These are phyloP conservation scores for Pichia norvegensis DNA, from an alignment of 1,139 yeast genomes.

Conservation along the genomic window DNA sequence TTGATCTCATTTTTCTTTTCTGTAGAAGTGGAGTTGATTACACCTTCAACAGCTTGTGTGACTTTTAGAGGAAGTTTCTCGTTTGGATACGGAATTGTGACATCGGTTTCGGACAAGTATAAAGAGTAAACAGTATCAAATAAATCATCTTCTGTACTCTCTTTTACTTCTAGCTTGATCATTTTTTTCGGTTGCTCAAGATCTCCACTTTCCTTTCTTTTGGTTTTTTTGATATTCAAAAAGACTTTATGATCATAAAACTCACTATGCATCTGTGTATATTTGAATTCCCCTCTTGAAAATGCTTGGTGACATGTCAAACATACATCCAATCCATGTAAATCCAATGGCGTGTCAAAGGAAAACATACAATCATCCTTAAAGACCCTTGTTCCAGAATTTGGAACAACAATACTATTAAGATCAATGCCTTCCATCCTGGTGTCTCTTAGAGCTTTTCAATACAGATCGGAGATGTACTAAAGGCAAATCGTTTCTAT, in stretches of 20 bases:
- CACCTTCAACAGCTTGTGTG: slow-evolving; percentile 34
- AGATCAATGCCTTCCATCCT: slow-evolving; percentile 12
- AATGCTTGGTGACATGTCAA: slow-evolving; percentile 59
- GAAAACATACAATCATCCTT: slow-evolving; percentile 83
- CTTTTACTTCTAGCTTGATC: slow-evolving; percentile 67
- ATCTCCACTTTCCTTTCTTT: slow-evolving; percentile 34
- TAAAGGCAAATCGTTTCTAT: not conserved
- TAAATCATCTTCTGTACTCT: slow-evolving; percentile 59
- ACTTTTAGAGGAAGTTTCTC: slow-evolving; percentile 18
- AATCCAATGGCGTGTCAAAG: slow-evolving; percentile 64
- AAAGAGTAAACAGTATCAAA: slow-evolving; percentile 44
- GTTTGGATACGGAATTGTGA: slow-evolving; percentile 18
- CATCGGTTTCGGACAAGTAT: slow-evolving; percentile 36
- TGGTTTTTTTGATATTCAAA: slow-evolving; percentile 46
- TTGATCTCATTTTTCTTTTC: slow-evolving; percentile 63
- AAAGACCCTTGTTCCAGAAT: slow-evolving; percentile 35
- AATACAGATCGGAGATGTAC: too few relatives aligned
- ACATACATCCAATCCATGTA: slow-evolving; percentile 65
- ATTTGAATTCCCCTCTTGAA: slow-evolving; percentile 42
- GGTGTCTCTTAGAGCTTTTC: not conserved
- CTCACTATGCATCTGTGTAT: slow-evolving; percentile 47
- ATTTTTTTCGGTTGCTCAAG: slow-evolving; percentile 44
- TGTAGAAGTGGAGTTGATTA: slow-evolving; percentile 60
- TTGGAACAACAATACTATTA: slow-evolving; percentile 14
- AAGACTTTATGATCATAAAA: slow-evolving; percentile 46